These are phyloP conservation scores for Grifola frondosa DNA, from an alignment of 1,284 basidiomycete species.

Conservation along the genomic window DNA sequence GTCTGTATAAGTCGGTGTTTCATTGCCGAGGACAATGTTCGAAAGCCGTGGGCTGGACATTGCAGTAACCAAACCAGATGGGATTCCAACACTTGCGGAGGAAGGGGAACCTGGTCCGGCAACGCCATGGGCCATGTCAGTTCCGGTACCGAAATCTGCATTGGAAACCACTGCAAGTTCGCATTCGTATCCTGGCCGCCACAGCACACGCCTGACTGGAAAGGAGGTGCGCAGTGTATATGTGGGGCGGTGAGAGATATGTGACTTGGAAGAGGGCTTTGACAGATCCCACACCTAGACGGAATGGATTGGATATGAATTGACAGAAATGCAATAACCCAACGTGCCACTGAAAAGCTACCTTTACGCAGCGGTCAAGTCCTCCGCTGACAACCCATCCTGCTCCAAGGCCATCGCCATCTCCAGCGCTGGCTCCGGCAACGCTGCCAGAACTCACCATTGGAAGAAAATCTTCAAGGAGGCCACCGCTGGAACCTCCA, in stretches of 20 bases:
- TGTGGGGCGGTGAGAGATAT: conserved; percentile 58
- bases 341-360: conserved; percentile 24
- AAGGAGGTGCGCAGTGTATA: conserved; percentile 78
- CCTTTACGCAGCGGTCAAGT: conserved; percentile 80
- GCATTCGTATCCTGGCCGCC: conserved; percentile 80
- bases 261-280: conserved; percentile 43
- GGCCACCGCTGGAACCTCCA: conserved; percentile 20
- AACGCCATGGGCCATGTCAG: conserved; percentile 16
- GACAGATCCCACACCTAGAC: conserved; percentile 77
- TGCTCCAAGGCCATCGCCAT: conserved; percentile 38
- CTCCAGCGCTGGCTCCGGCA: conserved; percentile 16
- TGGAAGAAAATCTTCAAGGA: conserved; percentile 29
- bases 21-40: conserved; percentile 10
- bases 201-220: conserved; percentile 71
- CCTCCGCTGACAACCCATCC: conserved; percentile 87
- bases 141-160: conserved; percentile 49
- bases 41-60: conserved; percentile 20
- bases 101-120: conserved; percentile 7
- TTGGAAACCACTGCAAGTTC: conserved; percentile 77
- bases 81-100: conserved; percentile 5
- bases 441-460: conserved; percentile 16
- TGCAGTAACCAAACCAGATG: conserved; percentile 9
- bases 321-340: conserved; percentile 5
- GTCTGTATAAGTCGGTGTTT: conserved; percentile 10
- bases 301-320: conserved; percentile 6